phyloP scores from a whole-genome alignment of 495 filamentous ascomycete species.

The Tuber aestivum region DNA sequence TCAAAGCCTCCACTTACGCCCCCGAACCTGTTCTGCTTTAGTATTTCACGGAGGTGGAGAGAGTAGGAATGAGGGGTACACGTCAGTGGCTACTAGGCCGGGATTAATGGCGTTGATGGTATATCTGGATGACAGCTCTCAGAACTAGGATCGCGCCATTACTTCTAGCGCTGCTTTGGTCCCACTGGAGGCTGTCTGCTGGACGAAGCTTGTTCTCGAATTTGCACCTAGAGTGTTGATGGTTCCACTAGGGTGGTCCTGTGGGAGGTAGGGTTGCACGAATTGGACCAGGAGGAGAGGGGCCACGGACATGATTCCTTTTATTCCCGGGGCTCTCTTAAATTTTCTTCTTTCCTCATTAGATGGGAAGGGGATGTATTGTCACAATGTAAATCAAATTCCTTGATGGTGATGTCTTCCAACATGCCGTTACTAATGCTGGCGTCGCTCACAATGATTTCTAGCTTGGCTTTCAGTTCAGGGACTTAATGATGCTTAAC shows the following conservation, averaged over 20 bases:
- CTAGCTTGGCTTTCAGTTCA: constrained; percentile 55
- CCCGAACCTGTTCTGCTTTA: constrained; percentile 4
- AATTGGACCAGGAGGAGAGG: constrained; percentile 76
- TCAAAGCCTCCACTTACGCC: constrained; percentile 45
- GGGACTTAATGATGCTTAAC: constrained; percentile 40
- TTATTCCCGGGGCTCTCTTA: not conserved
- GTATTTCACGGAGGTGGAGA: constrained; percentile 20
- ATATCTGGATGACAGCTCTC: constrained; percentile 67
- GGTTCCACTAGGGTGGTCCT: constrained; percentile 68
- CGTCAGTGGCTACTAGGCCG: constrained; percentile 77
- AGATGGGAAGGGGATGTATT: not conserved
- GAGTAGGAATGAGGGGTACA: constrained; percentile 53
- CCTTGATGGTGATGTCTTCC: constrained; percentile 52
- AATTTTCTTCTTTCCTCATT: not conserved
- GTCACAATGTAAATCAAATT: constrained; percentile 66
- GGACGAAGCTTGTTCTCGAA: constrained; percentile 60
- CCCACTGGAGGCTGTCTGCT: constrained; percentile 75
- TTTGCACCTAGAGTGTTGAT: constrained; percentile 72
- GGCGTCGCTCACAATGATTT: constrained; percentile 84
- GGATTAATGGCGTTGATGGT: constrained; percentile 90
- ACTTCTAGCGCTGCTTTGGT: constrained; percentile 84
- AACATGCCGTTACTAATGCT: constrained; percentile 61
- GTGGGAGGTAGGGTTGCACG: constrained; percentile 62
- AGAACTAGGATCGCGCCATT: constrained; percentile 87
- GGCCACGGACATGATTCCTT: constrained; percentile 64